Evolutionary conservation across 208 protist genomes (phyloP), one percentile per base, ranked within the genome.

Genomic region (Acanthamoeba lenticulata): DNA sequence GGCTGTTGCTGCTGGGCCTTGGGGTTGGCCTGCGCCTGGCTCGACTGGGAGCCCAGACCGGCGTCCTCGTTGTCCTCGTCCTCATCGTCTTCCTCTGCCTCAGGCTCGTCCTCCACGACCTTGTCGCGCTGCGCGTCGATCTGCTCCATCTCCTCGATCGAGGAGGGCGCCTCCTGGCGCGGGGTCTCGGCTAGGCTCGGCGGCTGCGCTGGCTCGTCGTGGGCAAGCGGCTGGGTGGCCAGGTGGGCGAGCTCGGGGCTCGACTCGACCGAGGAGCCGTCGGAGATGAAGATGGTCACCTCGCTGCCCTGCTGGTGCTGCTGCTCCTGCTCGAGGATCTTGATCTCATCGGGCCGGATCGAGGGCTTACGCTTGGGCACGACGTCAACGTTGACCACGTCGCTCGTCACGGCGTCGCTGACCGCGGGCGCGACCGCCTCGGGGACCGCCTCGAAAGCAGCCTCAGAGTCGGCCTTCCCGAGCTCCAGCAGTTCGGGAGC

Each of bases 321-420:
- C 29, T 86, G 27, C 44, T 86, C 77, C 77, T 86, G 34, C 77
- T 86, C 42, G 21, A 86, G 29, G 44, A 55, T 29, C 44, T 86
- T 86, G 77, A 86, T 86, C 21, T 86, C 44, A 11, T 86, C 77
- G 44, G 77, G 77, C 6, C 27, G 77, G 44, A 86, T 86, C n/a
- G 77, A 86, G 24, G 77, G 77, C 77, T 32, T 86, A 0, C 77
- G 40, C 77, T 86, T 86, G 77, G n/a, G n/a, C 32, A 27, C 27
- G 42, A 36, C 19, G 29, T 86, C 44, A 17, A 57, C 77, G 44
- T 57, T 57, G 21, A 38, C 45, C 77, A 40, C 38, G 7, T n/a
- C n/a, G 77, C 44, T 38, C 32, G n/a, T 32, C 77, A 36, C 19
- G 29, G 52, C 44, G 27, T 86, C 77, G 44, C 52, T 57, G 21